Base-by-base conservation (phyloP, 805 yeast species). In the Cyberlindnera sargentensis region DNA sequence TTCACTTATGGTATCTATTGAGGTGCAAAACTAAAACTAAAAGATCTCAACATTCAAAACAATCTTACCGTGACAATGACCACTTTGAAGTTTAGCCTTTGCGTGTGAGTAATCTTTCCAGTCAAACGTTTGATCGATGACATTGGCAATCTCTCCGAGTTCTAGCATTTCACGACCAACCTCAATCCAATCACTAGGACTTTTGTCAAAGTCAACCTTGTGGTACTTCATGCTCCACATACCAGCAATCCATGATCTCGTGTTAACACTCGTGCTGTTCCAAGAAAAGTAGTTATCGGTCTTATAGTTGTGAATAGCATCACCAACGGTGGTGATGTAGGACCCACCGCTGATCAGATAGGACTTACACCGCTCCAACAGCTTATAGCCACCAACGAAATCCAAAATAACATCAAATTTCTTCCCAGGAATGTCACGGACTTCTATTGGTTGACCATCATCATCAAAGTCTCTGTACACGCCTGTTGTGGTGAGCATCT, bases 381-480 rank as follows among this genome's bases (percentile, higher is more conserved):
- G 69, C 30, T 75, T 77, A 38, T 69, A 67, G 36, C 84, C 84
- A 34, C 96, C 93, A 40, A 78, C 73, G 47, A 81, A 73, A 63
- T 88, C 95, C 9, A 83, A 55, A n/a, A 84, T 75, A 5, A 75
- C 54, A 55, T 83, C 85, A 55, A 78, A 86, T 51, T 73, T 70
- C 11, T 43, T 38, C 6, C 55, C 46, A 24, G 49, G 51, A 20
- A 52, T 37, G 15, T 39, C 47, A n/a, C 47, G 44, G 10, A 40
- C 35, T 26, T 58, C 61, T 11, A 55, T 48, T 4, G 56, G 55
- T 5, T 55, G 48, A 6, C 63, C 65, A 2, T 47, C 42, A 2
- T 42, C 48, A 35, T 58, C 59, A 43, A 49, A 58, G 27, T 66
- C 63, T 26, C 58, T 59, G n/a, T 60, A 54, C 28, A 63, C 64